phyloP scores from a whole-genome alignment of 805 yeast genomes.

The Priceomyces melissophilus region DNA sequence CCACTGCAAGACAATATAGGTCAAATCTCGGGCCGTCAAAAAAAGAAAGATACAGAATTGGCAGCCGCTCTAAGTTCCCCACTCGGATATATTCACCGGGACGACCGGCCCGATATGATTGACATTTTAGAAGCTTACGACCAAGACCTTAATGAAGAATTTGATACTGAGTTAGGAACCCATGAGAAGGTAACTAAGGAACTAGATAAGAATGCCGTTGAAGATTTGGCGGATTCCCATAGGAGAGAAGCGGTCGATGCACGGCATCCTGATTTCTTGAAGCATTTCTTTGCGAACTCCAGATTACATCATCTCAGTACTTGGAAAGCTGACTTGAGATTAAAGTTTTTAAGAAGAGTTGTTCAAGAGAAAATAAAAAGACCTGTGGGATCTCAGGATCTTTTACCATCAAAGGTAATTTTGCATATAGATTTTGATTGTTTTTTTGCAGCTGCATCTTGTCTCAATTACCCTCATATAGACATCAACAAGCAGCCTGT shows the following conservation, averaged over 20 bases:
- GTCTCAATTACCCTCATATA: conserved; percentile 52
- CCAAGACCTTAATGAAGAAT: no score
- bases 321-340: conserved; percentile 76
- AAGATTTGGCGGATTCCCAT: neutral
- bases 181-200: neutral
- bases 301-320: conserved; percentile 83
- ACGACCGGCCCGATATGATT: neutral
- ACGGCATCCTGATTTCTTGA: conserved; percentile 70
- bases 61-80: no score
- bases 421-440: conserved; percentile 92
- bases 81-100: no score
- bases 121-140: no score
- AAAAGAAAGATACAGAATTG: no score
- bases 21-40: neutral
- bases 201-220: neutral
- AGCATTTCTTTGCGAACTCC: conserved; percentile 72
- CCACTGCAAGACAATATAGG: neutral
- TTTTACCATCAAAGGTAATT: conserved; percentile 29
- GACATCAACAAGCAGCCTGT: conserved; percentile 49
- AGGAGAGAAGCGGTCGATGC: conserved; percentile 42
- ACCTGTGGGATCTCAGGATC: neutral
- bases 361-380: conserved; percentile 15
- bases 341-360: conserved; percentile 53
- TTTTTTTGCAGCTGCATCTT: conserved; percentile 85
- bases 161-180: no score